phyloP scores from a whole-genome alignment of 2,329 filamentous ascomycete genomes.

The Diaporthe capsici region DNA sequence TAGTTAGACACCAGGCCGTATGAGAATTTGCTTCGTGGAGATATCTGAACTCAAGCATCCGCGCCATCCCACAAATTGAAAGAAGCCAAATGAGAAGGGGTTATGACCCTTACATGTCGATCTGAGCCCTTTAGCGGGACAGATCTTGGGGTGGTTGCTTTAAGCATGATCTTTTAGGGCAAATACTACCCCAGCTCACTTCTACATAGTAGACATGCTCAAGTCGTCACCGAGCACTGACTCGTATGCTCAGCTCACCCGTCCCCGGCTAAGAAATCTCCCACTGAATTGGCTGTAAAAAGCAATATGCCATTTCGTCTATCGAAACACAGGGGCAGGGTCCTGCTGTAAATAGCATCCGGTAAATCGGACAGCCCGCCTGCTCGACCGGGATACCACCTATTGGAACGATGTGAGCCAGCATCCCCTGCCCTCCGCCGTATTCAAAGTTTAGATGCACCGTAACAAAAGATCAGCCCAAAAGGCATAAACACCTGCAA shows the following conservation, averaged over 20 bases:
- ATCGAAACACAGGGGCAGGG: constrained; percentile 30
- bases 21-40: background rate
- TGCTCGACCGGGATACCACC: constrained; percentile 1
- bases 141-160: constrained; percentile 16
- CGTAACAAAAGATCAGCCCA: constrained; percentile 3
- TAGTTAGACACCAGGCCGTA: background rate
- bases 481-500: background rate
- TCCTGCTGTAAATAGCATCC: constrained; percentile 26
- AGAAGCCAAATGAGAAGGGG: background rate
- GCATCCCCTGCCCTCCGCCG: constrained; percentile 18
- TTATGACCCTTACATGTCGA: background rate
- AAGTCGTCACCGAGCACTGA: constrained; percentile 15
- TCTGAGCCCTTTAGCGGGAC: constrained; percentile 3
- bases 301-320: constrained; percentile 27
- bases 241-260: constrained; percentile 2
- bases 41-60: background rate
- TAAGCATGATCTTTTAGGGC: background rate
- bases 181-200: background rate
- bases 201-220: background rate
- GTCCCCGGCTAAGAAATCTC: background rate
- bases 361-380: constrained; percentile 11
- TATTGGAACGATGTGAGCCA: background rate
- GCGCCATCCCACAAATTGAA: background rate
- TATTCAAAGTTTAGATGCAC: constrained; percentile 23
- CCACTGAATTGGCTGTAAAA: background rate